A percentile compares a stretch with the other conserved stretches of the same genome.
phyloP scores from a whole-genome alignment of 768 basidiomycete genomes.

The Kwoniella newhampshirensis region DNA sequence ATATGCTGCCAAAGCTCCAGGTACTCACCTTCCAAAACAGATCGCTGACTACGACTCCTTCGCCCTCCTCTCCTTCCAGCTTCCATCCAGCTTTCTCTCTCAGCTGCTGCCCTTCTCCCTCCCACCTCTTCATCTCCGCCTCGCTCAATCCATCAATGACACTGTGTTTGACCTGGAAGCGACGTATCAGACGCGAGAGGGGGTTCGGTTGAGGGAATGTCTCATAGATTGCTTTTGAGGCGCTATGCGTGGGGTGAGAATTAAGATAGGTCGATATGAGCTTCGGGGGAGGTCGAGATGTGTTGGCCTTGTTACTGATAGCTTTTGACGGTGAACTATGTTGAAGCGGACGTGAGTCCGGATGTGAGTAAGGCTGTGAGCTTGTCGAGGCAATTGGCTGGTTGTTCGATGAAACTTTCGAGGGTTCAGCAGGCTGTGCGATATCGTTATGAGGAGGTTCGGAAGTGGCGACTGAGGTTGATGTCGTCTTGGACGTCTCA shows the following conservation, averaged over 20 bases:
- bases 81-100: constrained; percentile 51
- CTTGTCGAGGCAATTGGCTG: too few species aligned
- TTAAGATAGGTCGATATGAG: constrained; percentile 57
- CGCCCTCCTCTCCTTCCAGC: constrained; percentile 42
- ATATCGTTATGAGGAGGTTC: too few species aligned
- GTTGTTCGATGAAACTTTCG: too few species aligned
- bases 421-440: too few species aligned
- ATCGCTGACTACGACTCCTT: constrained; percentile 62
- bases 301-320: too few species aligned
- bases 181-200: constrained; percentile 36
- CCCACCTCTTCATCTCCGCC: constrained; percentile 29
- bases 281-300: neutral
- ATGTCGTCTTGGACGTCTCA: too few species aligned
- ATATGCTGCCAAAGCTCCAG: too few species aligned
- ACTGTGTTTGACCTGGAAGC: constrained; percentile 54
- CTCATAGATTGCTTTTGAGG: constrained; percentile 54
- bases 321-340: too few species aligned
- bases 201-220: constrained; percentile 56
- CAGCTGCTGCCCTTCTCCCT: constrained; percentile 34
- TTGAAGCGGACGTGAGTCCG: too few species aligned
- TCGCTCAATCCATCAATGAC: constrained; percentile 47
- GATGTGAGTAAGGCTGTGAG: too few species aligned
- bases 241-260: constrained; percentile 53
- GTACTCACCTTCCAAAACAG: constrained; percentile 64
- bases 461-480: too few species aligned